phyloP scores from a whole-genome alignment of 2,329 filamentous ascomycete species.

The Microsporum ferrugineum region DNA sequence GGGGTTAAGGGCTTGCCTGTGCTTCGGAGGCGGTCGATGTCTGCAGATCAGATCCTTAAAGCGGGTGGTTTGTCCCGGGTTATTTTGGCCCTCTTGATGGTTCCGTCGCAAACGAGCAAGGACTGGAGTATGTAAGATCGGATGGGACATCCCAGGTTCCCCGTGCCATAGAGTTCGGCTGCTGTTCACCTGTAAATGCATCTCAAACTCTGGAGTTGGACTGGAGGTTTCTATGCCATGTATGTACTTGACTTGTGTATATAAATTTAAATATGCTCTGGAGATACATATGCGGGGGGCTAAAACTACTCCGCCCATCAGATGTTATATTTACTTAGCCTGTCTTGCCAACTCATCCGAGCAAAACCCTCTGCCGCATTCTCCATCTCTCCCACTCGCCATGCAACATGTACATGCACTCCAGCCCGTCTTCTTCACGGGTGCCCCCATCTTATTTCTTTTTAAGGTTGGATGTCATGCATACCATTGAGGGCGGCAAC shows the following conservation, averaged over 20 bases:
- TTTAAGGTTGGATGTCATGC: neutral
- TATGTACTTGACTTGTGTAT: no score
- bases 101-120: neutral
- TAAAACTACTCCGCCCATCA: neutral
- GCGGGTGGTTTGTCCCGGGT: neutral
- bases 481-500: neutral
- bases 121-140: neutral
- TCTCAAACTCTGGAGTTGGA: neutral
- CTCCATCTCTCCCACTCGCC: neutral
- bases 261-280: no score
- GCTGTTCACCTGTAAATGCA: neutral
- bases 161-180: neutral
- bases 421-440: no score
- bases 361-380: neutral
- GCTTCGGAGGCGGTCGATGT: neutral
- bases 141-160: neutral
- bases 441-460: neutral
- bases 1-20: no score
- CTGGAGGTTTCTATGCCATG: neutral
- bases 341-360: neutral
- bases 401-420: neutral
- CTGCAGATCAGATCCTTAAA: neutral
- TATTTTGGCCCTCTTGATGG: neutral
- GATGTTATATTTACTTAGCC: neutral
- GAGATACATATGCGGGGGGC: no score